These are phyloP conservation scores for Linum usitatissimum DNA, from an alignment of 345 rosid genomes.

Conservation along the genomic window DNA sequence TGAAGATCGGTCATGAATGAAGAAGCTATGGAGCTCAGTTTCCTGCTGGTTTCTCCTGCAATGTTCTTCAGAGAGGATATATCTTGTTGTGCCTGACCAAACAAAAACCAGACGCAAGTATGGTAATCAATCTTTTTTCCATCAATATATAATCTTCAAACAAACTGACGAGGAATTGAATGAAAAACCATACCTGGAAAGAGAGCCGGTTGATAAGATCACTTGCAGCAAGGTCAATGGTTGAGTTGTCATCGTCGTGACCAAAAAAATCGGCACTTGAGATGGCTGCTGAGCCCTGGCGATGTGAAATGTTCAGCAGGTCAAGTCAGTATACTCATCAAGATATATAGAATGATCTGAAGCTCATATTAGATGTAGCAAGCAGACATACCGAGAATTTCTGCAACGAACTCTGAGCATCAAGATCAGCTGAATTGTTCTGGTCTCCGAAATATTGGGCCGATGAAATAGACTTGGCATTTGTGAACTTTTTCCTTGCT, in stretches of 20 bases:
- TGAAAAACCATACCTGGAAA: conserved; percentile 52
- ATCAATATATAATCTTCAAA: too few relatives aligned
- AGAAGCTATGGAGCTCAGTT: conserved; percentile 73
- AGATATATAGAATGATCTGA: background rate
- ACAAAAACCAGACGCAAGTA: background rate
- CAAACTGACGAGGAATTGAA: too few relatives aligned
- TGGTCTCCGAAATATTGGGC: conserved; percentile 85
- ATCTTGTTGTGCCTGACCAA: conserved; percentile 77
- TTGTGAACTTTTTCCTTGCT: conserved; percentile 90
- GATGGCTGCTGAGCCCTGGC: conserved; percentile 78
- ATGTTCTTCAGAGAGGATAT: conserved; percentile 71
- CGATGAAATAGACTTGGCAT: conserved; percentile 94
- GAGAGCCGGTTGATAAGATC: conserved; percentile 79
- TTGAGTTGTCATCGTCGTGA: conserved; percentile 28
- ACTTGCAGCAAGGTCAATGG: conserved; percentile 62
- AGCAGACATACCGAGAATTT: conserved; percentile 67
- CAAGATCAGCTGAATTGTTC: conserved; percentile 37
- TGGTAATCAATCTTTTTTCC: background rate
- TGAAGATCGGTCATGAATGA: conserved; percentile 68
- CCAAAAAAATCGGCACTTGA: conserved; percentile 98
- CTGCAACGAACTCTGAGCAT: conserved; percentile 77
- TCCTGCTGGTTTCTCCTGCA: conserved; percentile 91
- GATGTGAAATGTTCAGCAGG: background rate
- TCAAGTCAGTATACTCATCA: conserved; percentile 2
- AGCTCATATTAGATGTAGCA: background rate